phyloP scores from a whole-genome alignment of 164 flowering plant species.

The Pachysandra terminalis region DNA sequence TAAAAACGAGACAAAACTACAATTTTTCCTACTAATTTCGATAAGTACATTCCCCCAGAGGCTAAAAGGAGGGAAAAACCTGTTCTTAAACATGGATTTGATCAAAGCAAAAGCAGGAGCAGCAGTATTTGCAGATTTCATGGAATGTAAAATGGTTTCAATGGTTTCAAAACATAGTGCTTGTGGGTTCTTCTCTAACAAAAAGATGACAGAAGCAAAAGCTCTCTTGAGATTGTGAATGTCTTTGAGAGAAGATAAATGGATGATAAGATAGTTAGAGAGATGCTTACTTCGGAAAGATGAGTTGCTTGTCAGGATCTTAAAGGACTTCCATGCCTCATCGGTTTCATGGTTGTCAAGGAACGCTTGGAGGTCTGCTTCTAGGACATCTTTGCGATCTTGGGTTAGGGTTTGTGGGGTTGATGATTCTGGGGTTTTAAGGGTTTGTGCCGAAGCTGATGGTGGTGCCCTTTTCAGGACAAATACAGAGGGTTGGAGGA shows the following conservation, averaged over 20 bases:
- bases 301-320: slow-evolving; percentile 50
- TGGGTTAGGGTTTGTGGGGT: slow-evolving; percentile 33
- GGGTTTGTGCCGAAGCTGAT: too few species aligned
- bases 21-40: slow-evolving; percentile 65
- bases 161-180: slow-evolving; percentile 47
- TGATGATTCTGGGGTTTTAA: slow-evolving; percentile 16
- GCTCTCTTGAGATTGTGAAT: slow-evolving; percentile 78
- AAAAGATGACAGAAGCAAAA: slow-evolving; percentile 61
- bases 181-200: slow-evolving; percentile 63
- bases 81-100: slow-evolving; percentile 73
- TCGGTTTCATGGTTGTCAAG: slow-evolving; percentile 54
- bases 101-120: slow-evolving; percentile 81
- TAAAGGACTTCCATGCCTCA: slow-evolving; percentile 94
- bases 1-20: slow-evolving; percentile 51
- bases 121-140: slow-evolving; percentile 45
- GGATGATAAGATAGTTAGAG: slow-evolving; percentile 62
- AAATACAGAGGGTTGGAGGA: slow-evolving; percentile 79
- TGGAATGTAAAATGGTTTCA: slow-evolving; percentile 39
- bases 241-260: slow-evolving; percentile 56
- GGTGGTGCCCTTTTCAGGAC: slow-evolving; percentile 24
- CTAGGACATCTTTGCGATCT: slow-evolving; percentile 36
- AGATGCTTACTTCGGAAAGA: slow-evolving; percentile 56
- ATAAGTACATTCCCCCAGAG: slow-evolving; percentile 66
- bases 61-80: slow-evolving; percentile 59
- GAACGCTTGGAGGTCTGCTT: slow-evolving; percentile 46